Evolutionary conservation across 78 protist genomes (phyloP).

Genomic region (Parvularia atlantis): DNA sequence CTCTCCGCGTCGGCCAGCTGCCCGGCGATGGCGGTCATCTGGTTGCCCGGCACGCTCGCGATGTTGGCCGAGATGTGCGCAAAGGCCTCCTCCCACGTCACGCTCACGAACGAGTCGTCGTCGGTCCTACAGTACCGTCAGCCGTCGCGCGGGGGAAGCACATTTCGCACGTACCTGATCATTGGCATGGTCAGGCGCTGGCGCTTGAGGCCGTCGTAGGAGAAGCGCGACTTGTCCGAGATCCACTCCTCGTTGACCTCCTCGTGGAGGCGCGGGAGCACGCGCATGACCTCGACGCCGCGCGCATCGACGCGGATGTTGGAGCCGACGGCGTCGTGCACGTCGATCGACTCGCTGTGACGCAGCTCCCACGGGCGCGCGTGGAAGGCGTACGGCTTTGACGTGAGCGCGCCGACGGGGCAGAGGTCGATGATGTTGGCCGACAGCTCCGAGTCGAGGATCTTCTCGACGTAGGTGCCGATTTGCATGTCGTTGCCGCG

Average conservation of each 20-base stretch:
- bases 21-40: conserved; percentile 26
- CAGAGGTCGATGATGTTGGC: conserved; percentile 74
- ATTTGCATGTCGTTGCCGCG: conserved; percentile 70
- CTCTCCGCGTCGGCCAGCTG: conserved; percentile 24
- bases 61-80: neutral
- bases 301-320: conserved; percentile 33
- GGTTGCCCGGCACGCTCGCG: neutral
- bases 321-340: conserved; percentile 36
- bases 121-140: no score
- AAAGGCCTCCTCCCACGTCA: conserved; percentile 33
- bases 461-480: conserved; percentile 43
- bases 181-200: conserved; percentile 45
- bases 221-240: conserved; percentile 43
- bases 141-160: neutral
- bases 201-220: conserved; percentile 57
- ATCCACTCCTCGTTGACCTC: conserved; percentile 60
- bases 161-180: neutral
- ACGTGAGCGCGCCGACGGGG: conserved; percentile 78
- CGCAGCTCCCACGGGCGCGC: conserved; percentile 68
- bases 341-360: conserved; percentile 42
- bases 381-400: conserved; percentile 49
- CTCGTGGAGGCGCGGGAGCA: conserved; percentile 33
- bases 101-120: neutral
- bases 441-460: conserved; percentile 35
- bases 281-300: conserved; percentile 50